A percentile compares a stretch with the other conserved stretches of the same genome.
These are phyloP conservation scores for Solanum peruvianum DNA, from an alignment of 257 asterid genomes.

Conservation along the genomic window DNA sequence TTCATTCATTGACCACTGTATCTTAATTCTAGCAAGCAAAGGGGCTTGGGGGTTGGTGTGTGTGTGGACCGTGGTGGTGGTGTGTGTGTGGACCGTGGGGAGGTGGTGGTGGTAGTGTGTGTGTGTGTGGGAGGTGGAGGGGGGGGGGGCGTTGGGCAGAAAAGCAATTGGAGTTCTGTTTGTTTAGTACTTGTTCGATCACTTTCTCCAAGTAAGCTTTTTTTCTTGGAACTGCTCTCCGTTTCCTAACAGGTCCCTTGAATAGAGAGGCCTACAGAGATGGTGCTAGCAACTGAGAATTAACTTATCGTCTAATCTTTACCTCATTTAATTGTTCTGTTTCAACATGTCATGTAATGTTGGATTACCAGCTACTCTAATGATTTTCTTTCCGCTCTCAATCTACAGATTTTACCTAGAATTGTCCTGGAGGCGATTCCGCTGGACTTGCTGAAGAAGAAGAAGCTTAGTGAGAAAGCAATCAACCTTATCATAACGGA, in stretches of 20 bases:
- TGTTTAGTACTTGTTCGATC: not conserved
- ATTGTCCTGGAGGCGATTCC: constrained; percentile 83
- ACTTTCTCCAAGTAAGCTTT: not conserved
- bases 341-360: not conserved
- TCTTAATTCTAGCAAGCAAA: not conserved
- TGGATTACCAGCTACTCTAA: not conserved
- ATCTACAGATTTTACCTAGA: constrained; percentile 67
- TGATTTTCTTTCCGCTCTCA: not conserved
- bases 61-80: not conserved
- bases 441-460: constrained; percentile 55
- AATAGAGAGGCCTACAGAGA: not conserved
- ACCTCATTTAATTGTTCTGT: not conserved
- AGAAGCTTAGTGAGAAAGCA: constrained; percentile 51
- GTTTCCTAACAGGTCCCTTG: not conserved
- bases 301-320: not conserved
- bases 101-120: not conserved
- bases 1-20: not conserved
- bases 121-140: not conserved
- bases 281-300: not conserved
- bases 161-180: not conserved
- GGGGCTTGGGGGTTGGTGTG: not conserved
- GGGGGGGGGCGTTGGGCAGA: not conserved
- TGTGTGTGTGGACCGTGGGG: not conserved
- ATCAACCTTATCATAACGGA: constrained; percentile 55
- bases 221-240: not conserved